Evolutionary conservation across 1,139 yeast genomes (phyloP).

Genomic region (Arxiozyma heterogenica): DNA sequence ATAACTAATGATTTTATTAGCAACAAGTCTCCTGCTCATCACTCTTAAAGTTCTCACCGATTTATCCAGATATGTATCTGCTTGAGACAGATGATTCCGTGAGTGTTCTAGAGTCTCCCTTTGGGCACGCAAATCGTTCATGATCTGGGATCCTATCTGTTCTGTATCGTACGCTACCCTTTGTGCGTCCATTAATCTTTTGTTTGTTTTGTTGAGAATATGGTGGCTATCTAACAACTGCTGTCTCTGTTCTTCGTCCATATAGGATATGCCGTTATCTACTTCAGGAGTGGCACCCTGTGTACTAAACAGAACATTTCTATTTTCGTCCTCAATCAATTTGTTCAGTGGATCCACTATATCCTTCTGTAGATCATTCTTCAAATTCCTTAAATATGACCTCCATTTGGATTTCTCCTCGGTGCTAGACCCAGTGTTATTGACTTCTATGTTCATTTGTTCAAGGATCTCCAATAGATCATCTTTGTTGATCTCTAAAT

Average conservation of each 20-base stretch:
- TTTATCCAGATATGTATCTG: conserved; percentile 88
- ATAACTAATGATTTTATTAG: conserved; percentile 84
- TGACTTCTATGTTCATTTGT: conserved; percentile 30
- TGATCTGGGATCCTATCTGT: conserved; percentile 79
- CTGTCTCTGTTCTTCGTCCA: conserved; percentile 63
- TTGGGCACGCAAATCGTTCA: conserved; percentile 83
- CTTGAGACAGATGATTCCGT: conserved; percentile 75
- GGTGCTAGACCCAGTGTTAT: conserved; percentile 15
- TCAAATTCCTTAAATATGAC: conserved; percentile 25
- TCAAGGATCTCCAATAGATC: conserved; percentile 22
- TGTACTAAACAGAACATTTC: conserved; percentile 22
- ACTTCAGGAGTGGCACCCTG: conserved; percentile 5
- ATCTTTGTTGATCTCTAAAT: neutral
- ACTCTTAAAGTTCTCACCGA: conserved; percentile 77
- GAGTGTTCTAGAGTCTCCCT: conserved; percentile 85
- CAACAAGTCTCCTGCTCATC: conserved; percentile 93
- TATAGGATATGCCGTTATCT: neutral
- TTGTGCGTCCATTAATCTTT: conserved; percentile 78
- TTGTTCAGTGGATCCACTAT: conserved; percentile 15
- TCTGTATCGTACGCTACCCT: conserved; percentile 91
- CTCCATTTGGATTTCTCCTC: conserved; percentile 21
- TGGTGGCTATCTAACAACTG: conserved; percentile 72
- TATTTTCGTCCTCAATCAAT: conserved; percentile 23
- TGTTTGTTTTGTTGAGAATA: conserved; percentile 72
- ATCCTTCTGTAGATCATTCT: conserved; percentile 18